Conservation (phyloP, 2,329 filamentous ascomycete genomes). For the Plenodomus tracheiphilus region DNA sequence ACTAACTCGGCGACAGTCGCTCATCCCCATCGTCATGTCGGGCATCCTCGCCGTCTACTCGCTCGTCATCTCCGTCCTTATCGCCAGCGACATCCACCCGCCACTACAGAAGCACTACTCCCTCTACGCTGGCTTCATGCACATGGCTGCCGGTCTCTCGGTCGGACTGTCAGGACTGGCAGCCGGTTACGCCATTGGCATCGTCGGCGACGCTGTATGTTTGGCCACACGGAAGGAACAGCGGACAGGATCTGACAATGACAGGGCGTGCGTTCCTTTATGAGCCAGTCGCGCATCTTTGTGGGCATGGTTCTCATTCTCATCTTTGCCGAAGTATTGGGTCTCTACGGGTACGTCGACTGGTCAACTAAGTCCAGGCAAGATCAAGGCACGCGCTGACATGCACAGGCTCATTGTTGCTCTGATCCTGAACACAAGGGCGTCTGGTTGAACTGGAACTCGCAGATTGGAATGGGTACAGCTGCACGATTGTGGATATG, state of each 20-base stretch:
- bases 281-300: conserved; percentile 94
- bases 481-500: conserved; percentile 31
- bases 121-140: conserved; percentile 91
- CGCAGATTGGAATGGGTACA: conserved; percentile 25
- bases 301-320: conserved; percentile 98
- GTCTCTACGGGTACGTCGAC: conserved; percentile 82
- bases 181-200: conserved; percentile 72
- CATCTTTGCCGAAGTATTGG: conserved; percentile 97
- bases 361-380: not conserved
- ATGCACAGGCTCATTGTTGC: conserved; percentile 78
- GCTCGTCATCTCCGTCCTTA: conserved; percentile 94
- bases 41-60: conserved; percentile 99
- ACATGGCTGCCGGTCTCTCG: conserved; percentile 85
- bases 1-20: conserved; percentile 59
- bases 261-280: conserved; percentile 84
- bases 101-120: conserved; percentile 69
- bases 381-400: conserved; percentile 14
- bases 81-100: conserved; percentile 83
- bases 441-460: conserved; percentile 55
- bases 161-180: conserved; percentile 57
- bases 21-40: conserved; percentile 94
- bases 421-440: conserved; percentile 89
- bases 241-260: conserved; percentile 14
- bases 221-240: no score
- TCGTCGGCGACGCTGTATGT: conserved; percentile 85